Conservation (phyloP, 768 basidiomycete genomes). For the Tephrocybe sp. region DNA sequence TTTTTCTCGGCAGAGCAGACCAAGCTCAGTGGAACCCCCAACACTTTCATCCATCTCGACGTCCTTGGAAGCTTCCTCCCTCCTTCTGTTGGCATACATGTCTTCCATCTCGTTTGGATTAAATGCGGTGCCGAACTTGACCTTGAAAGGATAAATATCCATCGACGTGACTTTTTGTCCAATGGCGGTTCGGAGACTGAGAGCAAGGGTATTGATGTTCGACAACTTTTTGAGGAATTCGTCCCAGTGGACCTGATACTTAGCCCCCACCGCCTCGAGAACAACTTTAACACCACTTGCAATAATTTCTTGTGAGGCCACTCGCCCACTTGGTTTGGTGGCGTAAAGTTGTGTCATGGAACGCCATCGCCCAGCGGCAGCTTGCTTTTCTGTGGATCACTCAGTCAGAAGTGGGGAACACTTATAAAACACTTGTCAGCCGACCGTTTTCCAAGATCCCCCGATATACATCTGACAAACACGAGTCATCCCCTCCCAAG, state of each 20-base stretch:
- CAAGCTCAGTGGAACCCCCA: slow-evolving; percentile 20
- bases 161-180: slow-evolving; percentile 13
- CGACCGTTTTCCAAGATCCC: slow-evolving; percentile 12
- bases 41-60: slow-evolving; percentile 7
- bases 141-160: slow-evolving; percentile 4
- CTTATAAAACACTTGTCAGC: not conserved
- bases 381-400: slow-evolving; percentile 13
- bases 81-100: slow-evolving; percentile 12
- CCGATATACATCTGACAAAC: slow-evolving; percentile 7
- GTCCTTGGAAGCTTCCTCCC: not conserved
- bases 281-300: not conserved
- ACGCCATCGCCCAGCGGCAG: slow-evolving; percentile 17
- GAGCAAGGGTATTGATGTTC: slow-evolving; percentile 6
- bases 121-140: slow-evolving; percentile 1
- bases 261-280: not conserved
- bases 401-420: not conserved
- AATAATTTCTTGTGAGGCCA: not conserved
- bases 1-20: slow-evolving; percentile 8
- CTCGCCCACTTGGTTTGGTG: not conserved
- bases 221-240: slow-evolving; percentile 7
- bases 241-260: not conserved
- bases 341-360: slow-evolving; percentile 15
- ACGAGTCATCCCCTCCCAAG: not conserved
- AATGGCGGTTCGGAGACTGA: slow-evolving; percentile 13
- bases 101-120: slow-evolving; percentile 14